A percentile compares a stretch with the other conserved stretches of the same genome.
These are phyloP conservation scores for Lactarius tabidus DNA, from an alignment of 768 basidiomycete species.

Conservation along the genomic window DNA sequence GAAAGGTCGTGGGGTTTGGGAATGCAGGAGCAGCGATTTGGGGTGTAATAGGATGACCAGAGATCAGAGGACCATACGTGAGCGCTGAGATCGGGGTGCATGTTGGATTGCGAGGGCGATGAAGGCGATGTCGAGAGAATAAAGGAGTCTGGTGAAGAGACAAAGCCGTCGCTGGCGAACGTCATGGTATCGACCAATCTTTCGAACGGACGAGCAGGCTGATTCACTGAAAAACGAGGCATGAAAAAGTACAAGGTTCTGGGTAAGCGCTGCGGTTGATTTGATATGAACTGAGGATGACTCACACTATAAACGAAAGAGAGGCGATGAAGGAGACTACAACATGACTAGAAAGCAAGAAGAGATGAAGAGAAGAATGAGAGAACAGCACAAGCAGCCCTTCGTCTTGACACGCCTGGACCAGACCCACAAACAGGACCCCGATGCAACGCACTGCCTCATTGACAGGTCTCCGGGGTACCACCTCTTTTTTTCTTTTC, in stretches of 20 bases:
- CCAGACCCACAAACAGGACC: not conserved
- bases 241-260: not conserved
- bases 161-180: constrained; percentile 13
- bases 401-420: not conserved
- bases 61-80: constrained; percentile 14
- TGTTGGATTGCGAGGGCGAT: constrained; percentile 13
- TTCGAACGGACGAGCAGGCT: constrained; percentile 20
- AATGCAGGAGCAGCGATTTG: constrained; percentile 18
- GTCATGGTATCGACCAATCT: constrained; percentile 25
- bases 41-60: constrained; percentile 18
- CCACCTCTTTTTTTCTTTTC: not conserved
- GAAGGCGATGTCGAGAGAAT: constrained; percentile 12
- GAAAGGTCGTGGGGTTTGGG: constrained; percentile 20
- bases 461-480: not conserved
- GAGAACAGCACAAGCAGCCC: not conserved
- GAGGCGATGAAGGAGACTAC: constrained; percentile 10
- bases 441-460: not conserved
- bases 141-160: constrained; percentile 1
- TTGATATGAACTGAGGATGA: not conserved
- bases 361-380: not conserved
- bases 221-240: constrained; percentile 9
- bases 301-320: constrained; percentile 12
- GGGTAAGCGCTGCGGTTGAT: not conserved
- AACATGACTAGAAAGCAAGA: constrained; percentile 19
- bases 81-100: constrained; percentile 11